A percentile compares a stretch with the other conserved stretches of the same genome.
Conservation (phyloP, 2,329 filamentous ascomycete genomes). For the Periconia digitata region DNA sequence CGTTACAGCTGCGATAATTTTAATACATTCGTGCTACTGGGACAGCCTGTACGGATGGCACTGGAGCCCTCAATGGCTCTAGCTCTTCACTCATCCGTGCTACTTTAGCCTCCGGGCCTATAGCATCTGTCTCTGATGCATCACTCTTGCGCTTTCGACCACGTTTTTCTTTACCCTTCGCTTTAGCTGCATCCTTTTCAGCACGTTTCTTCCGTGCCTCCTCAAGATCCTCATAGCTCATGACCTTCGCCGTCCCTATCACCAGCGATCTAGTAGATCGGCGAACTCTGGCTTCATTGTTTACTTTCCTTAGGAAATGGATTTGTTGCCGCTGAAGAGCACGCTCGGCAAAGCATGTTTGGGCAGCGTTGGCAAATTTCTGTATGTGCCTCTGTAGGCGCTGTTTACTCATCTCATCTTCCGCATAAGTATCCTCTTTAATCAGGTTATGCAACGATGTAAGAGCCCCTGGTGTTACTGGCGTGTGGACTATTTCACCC, state of each 20-base stretch:
- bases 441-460: slow-evolving; percentile 2
- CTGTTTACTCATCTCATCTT: slow-evolving; percentile 11
- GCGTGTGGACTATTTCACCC: slow-evolving; percentile 11
- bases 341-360: slow-evolving; percentile 19
- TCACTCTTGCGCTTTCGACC: slow-evolving; percentile 3
- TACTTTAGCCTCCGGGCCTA: not conserved
- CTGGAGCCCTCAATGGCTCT: not conserved
- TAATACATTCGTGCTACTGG: no score
- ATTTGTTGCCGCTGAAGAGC: slow-evolving; percentile 26
- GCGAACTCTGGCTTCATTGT: slow-evolving; percentile 28
- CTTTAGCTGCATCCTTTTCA: slow-evolving; percentile 21
- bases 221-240: slow-evolving; percentile 24
- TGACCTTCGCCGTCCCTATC: slow-evolving; percentile 22
- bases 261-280: slow-evolving; percentile 21
- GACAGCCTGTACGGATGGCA: not conserved
- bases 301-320: slow-evolving; percentile 20
- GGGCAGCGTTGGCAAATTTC: slow-evolving; percentile 19
- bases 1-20: no score
- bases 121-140: not conserved
- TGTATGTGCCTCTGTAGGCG: slow-evolving; percentile 9
- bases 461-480: slow-evolving; percentile 17
- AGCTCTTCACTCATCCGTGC: not conserved
- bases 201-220: slow-evolving; percentile 19
- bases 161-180: slow-evolving; percentile 1
- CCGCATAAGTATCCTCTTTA: not conserved